Evolutionary conservation across 2,329 filamentous ascomycete species (phyloP).

Genomic region (Botrytis pseudocinerea): DNA sequence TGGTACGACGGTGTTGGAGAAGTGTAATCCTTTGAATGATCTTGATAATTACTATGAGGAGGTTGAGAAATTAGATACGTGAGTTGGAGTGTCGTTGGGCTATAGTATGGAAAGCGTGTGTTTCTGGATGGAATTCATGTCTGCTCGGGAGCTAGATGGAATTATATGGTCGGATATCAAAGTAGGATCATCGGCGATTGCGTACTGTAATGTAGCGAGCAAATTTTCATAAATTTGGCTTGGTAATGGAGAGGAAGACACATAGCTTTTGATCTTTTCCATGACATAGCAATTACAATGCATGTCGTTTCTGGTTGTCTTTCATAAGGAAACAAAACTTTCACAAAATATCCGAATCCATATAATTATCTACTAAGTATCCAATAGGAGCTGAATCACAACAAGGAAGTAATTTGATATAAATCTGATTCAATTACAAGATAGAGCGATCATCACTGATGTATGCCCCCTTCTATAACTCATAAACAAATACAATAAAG

Average conservation of each 20-base stretch:
- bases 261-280: not conserved
- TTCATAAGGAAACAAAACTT: fast-evolving
- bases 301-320: no score
- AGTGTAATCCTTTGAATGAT: not conserved
- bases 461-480: not conserved
- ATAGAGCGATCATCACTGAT: not conserved
- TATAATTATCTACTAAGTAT: no score
- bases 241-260: not conserved
- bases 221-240: not conserved
- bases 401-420: fast-evolving
- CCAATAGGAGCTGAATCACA: not conserved
- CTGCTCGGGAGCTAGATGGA: no score
- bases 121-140: no score
- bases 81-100: no score
- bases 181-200: not conserved
- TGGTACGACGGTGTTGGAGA: not conserved
- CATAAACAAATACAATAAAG: fast-evolving
- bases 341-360: not conserved
- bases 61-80: not conserved
- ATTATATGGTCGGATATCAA: no score
- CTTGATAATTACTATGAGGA: not conserved
- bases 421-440: not conserved
- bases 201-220: no score
- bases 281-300: not conserved
- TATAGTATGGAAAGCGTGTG: no score